phyloP scores from a whole-genome alignment of 2,329 filamentous ascomycete genomes.

The Exophiala spinifera region DNA sequence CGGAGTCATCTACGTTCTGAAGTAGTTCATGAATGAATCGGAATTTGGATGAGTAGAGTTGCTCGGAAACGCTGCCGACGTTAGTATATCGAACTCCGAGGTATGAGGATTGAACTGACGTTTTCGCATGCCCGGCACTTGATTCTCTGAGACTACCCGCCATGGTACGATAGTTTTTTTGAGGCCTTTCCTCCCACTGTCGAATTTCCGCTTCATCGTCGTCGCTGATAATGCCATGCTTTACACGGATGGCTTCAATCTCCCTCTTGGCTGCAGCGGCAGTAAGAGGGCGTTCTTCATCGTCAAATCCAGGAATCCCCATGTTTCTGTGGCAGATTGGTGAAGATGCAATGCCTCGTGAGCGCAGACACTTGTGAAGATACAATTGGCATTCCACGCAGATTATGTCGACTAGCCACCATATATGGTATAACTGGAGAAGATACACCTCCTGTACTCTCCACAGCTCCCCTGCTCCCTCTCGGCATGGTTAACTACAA shows the following conservation, averaged over 20 bases:
- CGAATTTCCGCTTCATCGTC: conserved; percentile 11
- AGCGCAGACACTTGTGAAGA: not conserved
- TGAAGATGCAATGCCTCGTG: not conserved
- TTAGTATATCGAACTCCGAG: conserved; percentile 1
- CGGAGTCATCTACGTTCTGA: conserved; percentile 44
- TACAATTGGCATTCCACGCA: no score
- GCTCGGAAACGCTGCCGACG: conserved; percentile 12
- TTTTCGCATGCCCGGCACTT: conserved; percentile 8
- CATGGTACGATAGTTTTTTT: conserved; percentile 10
- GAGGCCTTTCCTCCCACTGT: conserved; percentile 4
- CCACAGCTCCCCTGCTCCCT: no score
- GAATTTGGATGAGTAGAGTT: conserved; percentile 19
- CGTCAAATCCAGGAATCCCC: conserved; percentile 8
- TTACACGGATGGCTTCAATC: conserved; percentile 8
- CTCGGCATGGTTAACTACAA: no score
- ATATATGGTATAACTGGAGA: no score
- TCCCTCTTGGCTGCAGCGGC: conserved; percentile 4
- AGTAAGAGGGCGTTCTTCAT: conserved; percentile 5
- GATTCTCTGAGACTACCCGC: not conserved
- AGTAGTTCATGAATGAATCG: conserved; percentile 16
- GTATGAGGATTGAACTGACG: conserved; percentile 3
- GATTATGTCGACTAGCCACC: no score
- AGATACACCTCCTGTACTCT: no score
- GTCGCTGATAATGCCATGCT: conserved; percentile 7
- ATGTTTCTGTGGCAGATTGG: conserved; percentile 5